A percentile compares a stretch with the other conserved stretches of the same genome.
phyloP scores from a whole-genome alignment of 2,329 filamentous ascomycete genomes.

The Aphanoascus verrucosus region DNA sequence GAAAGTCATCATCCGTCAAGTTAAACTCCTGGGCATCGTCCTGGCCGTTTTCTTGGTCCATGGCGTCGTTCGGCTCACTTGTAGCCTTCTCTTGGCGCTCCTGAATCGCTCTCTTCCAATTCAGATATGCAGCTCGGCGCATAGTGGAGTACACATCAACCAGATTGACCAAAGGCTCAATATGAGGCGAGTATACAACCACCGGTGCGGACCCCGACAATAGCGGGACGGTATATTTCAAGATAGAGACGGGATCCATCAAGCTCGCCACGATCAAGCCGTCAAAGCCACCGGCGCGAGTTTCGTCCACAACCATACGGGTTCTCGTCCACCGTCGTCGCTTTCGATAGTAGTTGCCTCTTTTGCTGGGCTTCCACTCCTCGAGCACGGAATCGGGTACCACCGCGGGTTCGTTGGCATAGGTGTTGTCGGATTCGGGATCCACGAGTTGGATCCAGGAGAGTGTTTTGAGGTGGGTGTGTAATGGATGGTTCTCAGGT shows the following conservation, averaged over 20 bases:
- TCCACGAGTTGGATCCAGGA: slow-evolving; percentile 87
- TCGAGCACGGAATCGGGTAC: slow-evolving; percentile 52
- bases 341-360: slow-evolving; percentile 82
- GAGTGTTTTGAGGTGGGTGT: slow-evolving; percentile 67
- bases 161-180: slow-evolving; percentile 67
- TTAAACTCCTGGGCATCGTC: not conserved
- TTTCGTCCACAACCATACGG: slow-evolving; percentile 60
- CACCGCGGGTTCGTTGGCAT: slow-evolving; percentile 52
- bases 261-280: slow-evolving; percentile 71
- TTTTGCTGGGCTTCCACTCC: slow-evolving; percentile 67
- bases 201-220: slow-evolving; percentile 73
- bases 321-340: slow-evolving; percentile 67
- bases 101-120: slow-evolving; percentile 23
- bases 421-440: slow-evolving; percentile 63
- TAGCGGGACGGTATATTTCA: slow-evolving; percentile 66
- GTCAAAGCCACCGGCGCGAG: slow-evolving; percentile 65
- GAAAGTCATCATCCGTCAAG: slow-evolving; percentile 55
- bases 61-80: not conserved
- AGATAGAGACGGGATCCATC: slow-evolving; percentile 68
- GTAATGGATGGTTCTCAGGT: slow-evolving; percentile 61
- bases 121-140: slow-evolving; percentile 60
- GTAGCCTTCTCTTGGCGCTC: slow-evolving; percentile 13
- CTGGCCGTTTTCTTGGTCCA: slow-evolving; percentile 33
- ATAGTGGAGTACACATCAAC: slow-evolving; percentile 77
- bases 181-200: slow-evolving; percentile 69